These are phyloP conservation scores for Chamaecrista fasciculata DNA, from an alignment of 306 rosid genomes.

Conservation along the genomic window DNA sequence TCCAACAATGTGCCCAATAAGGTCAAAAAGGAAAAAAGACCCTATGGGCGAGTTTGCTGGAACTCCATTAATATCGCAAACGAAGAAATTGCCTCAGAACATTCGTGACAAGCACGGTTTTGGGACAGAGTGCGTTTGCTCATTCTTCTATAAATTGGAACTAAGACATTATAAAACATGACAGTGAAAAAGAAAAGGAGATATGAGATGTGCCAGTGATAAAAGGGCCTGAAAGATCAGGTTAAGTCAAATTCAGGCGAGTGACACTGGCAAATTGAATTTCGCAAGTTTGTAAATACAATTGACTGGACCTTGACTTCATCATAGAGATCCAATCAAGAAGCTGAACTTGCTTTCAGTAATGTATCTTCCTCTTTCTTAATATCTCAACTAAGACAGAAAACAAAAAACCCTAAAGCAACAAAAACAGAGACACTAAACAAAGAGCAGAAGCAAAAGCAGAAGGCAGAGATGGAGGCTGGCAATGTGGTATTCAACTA, in stretches of 20 bases:
- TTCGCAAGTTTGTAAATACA: slow-evolving; percentile 50
- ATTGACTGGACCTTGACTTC: slow-evolving; percentile 39
- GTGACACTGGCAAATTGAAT: slow-evolving; percentile 54
- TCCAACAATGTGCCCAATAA: slow-evolving; percentile 49
- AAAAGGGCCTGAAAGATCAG: slow-evolving; percentile 70
- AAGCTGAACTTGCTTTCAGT: slow-evolving; percentile 64
- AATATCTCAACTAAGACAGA: neutral
- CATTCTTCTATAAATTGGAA: no score
- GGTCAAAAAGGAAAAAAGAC: neutral
- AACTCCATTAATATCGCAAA: slow-evolving; percentile 49
- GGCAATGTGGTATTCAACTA: neutral
- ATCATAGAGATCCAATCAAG: slow-evolving; percentile 42
- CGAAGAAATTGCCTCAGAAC: slow-evolving; percentile 94
- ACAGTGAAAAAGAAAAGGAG: neutral
- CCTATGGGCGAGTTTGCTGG: slow-evolving; percentile 39
- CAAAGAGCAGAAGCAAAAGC: no score
- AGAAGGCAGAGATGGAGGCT: neutral
- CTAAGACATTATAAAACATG: neutral
- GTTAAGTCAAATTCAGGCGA: slow-evolving; percentile 58
- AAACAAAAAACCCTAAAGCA: neutral
- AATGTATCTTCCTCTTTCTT: no score
- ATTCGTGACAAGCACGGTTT: slow-evolving; percentile 39
- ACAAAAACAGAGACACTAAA: neutral
- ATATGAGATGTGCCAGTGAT: slow-evolving; percentile 41
- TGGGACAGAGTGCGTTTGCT: slow-evolving; percentile 95